Conservation (phyloP, 257 asterid genomes). For the Orobanche coerulescens region DNA sequence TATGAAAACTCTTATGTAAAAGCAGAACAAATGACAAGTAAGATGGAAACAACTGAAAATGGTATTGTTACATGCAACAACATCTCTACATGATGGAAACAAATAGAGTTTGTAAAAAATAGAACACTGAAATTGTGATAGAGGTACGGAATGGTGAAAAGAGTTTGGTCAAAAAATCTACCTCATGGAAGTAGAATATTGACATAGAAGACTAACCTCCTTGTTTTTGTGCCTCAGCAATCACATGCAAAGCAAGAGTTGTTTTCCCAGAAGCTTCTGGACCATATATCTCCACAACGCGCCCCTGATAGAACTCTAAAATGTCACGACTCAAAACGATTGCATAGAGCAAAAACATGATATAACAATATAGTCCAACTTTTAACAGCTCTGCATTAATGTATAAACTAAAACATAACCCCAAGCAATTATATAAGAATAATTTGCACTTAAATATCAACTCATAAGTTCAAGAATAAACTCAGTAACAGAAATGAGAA, state of each 20-base stretch:
- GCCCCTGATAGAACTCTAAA: conserved; percentile 50
- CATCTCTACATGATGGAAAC: conserved; percentile 5
- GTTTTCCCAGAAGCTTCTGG: conserved; percentile 99
- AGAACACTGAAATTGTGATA: neutral
- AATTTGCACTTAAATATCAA: neutral
- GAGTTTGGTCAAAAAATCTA: neutral
- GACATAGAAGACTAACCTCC: conserved; percentile 54
- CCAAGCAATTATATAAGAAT: conserved; percentile 2
- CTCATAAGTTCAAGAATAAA: conserved; percentile 1
- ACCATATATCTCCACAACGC: conserved; percentile 92
- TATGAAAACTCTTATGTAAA: neutral
- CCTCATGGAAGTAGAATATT: neutral
- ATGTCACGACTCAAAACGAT: conserved; percentile 11
- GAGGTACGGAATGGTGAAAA: neutral
- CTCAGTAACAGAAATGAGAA: conserved; percentile 1
- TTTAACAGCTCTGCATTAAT: neutral
- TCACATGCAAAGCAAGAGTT: conserved; percentile 90
- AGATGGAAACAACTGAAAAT: too few species aligned
- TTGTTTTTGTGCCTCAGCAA: conserved; percentile 90
- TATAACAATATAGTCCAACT: neutral
- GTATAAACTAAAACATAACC: neutral
- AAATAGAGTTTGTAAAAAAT: neutral
- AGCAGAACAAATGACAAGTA: neutral
- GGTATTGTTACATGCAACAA: neutral
- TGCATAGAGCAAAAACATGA: neutral